Conservation (phyloP, 129 eudicot genomes). For the Pulicaria dysenterica region DNA sequence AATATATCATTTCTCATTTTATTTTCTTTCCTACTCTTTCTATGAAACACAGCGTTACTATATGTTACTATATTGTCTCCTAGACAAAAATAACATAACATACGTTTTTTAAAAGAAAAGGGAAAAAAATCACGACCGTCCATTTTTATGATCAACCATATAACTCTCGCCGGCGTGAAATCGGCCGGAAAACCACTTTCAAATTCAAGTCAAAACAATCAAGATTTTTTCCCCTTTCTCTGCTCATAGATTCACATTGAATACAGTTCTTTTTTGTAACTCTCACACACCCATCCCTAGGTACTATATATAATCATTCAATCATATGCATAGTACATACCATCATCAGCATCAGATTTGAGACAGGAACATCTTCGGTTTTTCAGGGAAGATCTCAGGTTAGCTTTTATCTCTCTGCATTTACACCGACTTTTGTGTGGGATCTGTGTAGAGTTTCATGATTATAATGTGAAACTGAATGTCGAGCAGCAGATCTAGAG, state of each 20-base stretch:
- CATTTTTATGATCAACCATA: conserved; percentile 17
- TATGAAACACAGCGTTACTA: too few species aligned
- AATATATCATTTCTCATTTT: too few species aligned
- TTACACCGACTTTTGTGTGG: background rate
- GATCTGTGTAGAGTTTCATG: background rate
- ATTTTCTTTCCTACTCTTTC: too few species aligned
- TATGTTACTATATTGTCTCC: too few species aligned
- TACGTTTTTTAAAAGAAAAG: background rate
- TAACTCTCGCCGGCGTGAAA: conserved; percentile 35
- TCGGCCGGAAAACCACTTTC: conserved; percentile 38
- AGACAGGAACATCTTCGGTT: conserved; percentile 6
- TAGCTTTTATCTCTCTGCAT: conserved; percentile 20
- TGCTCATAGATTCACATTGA: conserved; percentile 18
- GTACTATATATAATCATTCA: conserved; percentile 25
- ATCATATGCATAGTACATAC: background rate
- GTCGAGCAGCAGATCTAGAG: conserved; percentile 33
- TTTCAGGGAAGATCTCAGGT: conserved; percentile 29
- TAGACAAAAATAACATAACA: too few species aligned
- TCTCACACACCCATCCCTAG: conserved; percentile 22
- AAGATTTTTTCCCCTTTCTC: conserved; percentile 27
- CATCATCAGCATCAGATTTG: conserved; percentile 19
- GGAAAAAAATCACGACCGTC: conserved; percentile 14
- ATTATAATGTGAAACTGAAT: conserved; percentile 16
- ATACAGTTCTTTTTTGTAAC: background rate
- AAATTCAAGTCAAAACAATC: conserved; percentile 21